Percentiles rank a stretch among this genome's conserved stretches.
Evolutionary conservation across 1,284 basidiomycete genomes (phyloP).

Genomic region (Trichosporon sp.): DNA sequence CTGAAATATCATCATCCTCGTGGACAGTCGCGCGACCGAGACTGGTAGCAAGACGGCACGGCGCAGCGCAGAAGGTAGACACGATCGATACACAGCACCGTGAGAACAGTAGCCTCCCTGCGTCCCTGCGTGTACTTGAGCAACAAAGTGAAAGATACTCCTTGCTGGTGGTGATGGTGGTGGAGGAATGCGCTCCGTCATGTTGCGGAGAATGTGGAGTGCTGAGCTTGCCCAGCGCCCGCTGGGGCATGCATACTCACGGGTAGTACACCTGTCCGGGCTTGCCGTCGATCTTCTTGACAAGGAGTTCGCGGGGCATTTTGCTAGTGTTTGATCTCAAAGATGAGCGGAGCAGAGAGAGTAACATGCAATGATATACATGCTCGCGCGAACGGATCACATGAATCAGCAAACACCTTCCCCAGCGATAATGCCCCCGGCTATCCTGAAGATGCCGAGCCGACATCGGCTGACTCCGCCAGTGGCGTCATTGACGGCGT

Average conservation of each 20-base stretch:
- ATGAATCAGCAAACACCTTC: neutral
- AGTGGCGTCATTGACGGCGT: slow-evolving; percentile 8
- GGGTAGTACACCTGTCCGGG: slow-evolving; percentile 34
- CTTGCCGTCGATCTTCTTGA: slow-evolving; percentile 31
- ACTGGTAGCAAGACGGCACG: too few relatives aligned
- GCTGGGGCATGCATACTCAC: slow-evolving; percentile 12
- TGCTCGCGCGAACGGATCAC: neutral
- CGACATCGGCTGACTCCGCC: slow-evolving; percentile 5
- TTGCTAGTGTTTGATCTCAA: neutral
- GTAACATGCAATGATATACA: neutral
- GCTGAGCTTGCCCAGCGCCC: neutral
- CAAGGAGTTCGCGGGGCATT: slow-evolving; percentile 29
- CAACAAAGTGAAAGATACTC: too few relatives aligned
- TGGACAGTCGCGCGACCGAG: too few relatives aligned
- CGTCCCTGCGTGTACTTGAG: too few relatives aligned
- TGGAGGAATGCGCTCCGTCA: neutral
- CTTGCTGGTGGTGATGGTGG: too few relatives aligned
- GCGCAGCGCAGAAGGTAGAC: too few relatives aligned
- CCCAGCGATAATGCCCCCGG: slow-evolving; percentile 9
- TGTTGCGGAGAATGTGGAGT: neutral
- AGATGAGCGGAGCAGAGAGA: neutral
- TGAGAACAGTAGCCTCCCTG: too few relatives aligned
- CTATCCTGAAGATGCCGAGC: slow-evolving; percentile 20
- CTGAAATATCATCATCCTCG: too few relatives aligned
- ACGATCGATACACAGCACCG: too few relatives aligned